A percentile compares a stretch with the other conserved stretches of the same genome.
Conservation (phyloP, 352 stramenopile genomes). For the Pythium pectinolyticum region DNA sequence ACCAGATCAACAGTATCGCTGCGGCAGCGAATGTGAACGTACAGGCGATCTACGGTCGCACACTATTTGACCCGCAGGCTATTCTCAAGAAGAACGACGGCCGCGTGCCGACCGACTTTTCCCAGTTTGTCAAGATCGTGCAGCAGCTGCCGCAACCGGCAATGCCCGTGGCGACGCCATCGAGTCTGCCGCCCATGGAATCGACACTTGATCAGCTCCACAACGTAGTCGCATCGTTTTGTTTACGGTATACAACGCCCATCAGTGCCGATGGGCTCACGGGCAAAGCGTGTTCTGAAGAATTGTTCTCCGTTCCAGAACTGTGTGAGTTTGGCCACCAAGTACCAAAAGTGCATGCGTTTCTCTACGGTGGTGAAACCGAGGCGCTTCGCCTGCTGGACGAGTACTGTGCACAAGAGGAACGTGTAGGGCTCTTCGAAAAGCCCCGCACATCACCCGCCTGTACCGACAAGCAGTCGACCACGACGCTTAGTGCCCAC, state of each 20-base stretch:
- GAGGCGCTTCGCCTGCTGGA: constrained; percentile 49
- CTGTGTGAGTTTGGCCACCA: constrained; percentile 46
- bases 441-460: constrained; percentile 95
- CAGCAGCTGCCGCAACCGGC: constrained; percentile 52
- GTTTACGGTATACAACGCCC: constrained; percentile 31
- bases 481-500: constrained; percentile 94
- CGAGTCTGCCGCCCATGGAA: constrained; percentile 24
- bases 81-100: constrained; percentile 54
- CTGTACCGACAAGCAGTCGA: constrained; percentile 81
- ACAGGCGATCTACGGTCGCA: constrained; percentile 39
- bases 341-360: constrained; percentile 36
- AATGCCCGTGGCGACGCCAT: constrained; percentile 40
- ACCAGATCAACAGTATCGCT: constrained; percentile 41
- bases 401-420: constrained; percentile 56
- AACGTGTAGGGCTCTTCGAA: constrained; percentile 91
- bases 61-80: constrained; percentile 58
- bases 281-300: constrained; percentile 17
- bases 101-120: constrained; percentile 44
- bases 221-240: constrained; percentile 18
- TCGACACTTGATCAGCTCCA: constrained; percentile 32
- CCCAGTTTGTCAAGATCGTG: constrained; percentile 55
- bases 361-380: constrained; percentile 60
- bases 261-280: constrained; percentile 27
- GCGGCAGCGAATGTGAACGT: constrained; percentile 37
- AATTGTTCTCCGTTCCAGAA: constrained; percentile 41